Conservation (phyloP, 164 flowering plant species). For the Akebia trifoliata region DNA sequence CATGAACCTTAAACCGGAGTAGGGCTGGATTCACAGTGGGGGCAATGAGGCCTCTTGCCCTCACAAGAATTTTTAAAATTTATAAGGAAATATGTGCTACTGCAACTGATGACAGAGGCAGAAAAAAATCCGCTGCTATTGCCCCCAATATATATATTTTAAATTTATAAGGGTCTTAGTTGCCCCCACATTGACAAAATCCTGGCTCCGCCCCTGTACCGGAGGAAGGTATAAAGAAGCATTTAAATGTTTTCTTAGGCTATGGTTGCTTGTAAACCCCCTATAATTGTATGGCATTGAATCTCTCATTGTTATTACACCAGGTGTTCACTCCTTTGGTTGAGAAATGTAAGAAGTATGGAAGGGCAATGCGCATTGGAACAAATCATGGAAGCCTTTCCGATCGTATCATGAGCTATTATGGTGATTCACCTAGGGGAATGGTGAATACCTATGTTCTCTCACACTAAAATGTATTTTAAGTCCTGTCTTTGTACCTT, state of each 20-base stretch:
- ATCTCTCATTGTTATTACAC: neutral
- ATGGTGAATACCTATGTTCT: constrained; percentile 48
- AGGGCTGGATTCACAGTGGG: too few relatives aligned
- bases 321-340: constrained; percentile 94
- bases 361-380: constrained; percentile 98
- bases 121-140: too few relatives aligned
- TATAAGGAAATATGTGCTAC: too few relatives aligned
- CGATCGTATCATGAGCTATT: constrained; percentile 98
- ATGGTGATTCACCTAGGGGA: constrained; percentile 98
- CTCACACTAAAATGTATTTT: constrained; percentile 6
- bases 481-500: neutral
- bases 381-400: constrained; percentile 99
- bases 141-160: too few relatives aligned
- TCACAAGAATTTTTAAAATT: too few relatives aligned
- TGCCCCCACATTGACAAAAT: too few relatives aligned
- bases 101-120: too few relatives aligned
- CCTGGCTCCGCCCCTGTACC: too few relatives aligned
- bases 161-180: too few relatives aligned
- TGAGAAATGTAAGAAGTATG: constrained; percentile 94
- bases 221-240: too few relatives aligned
- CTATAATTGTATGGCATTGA: neutral
- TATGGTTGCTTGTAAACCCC: neutral
- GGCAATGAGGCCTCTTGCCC: too few relatives aligned
- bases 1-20: too few relatives aligned
- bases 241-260: neutral